These are phyloP conservation scores for Pezicula carpinea DNA, from an alignment of 2,329 filamentous ascomycete genomes.

Conservation along the genomic window DNA sequence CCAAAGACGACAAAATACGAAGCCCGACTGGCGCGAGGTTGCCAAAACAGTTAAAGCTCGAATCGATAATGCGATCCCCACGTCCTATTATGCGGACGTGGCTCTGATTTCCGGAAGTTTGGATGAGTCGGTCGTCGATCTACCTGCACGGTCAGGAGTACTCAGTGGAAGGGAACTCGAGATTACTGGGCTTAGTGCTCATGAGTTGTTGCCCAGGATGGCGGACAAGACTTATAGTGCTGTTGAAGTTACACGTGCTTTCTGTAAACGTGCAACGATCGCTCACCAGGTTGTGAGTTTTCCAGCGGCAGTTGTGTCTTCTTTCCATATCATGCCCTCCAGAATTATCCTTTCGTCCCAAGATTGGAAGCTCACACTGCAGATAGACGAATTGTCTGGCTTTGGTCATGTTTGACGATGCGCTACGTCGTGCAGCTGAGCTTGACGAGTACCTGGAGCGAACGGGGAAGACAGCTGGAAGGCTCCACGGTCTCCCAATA, in stretches of 20 bases:
- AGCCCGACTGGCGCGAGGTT: background rate
- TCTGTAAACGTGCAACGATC: background rate
- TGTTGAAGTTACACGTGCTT: conserved; percentile 14
- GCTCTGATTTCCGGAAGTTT: background rate
- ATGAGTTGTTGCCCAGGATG: conserved; percentile 31
- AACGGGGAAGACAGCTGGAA: conserved; percentile 41
- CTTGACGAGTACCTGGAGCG: conserved; percentile 37
- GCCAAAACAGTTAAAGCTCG: background rate
- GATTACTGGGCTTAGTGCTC: background rate
- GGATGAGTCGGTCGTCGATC: background rate
- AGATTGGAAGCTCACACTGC: background rate
- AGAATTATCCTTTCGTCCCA: no score
- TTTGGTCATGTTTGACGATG: background rate
- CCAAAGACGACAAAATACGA: no score
- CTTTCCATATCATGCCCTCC: no score
- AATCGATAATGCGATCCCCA: background rate
- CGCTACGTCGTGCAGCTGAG: conserved; percentile 25
- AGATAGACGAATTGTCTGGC: background rate
- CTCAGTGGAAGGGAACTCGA: conserved; percentile 4
- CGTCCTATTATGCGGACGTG: background rate
- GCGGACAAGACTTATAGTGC: conserved; percentile 20
- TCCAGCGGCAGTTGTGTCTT: no score
- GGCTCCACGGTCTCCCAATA: conserved; percentile 54
- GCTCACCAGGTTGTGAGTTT: conserved; percentile 5
- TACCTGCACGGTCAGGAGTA: conserved; percentile 4